Percentiles rank a stretch among this genome's conserved stretches.
Conservation (phyloP, 2,329 filamentous ascomycete genomes). For the Laburnicola sp. region DNA sequence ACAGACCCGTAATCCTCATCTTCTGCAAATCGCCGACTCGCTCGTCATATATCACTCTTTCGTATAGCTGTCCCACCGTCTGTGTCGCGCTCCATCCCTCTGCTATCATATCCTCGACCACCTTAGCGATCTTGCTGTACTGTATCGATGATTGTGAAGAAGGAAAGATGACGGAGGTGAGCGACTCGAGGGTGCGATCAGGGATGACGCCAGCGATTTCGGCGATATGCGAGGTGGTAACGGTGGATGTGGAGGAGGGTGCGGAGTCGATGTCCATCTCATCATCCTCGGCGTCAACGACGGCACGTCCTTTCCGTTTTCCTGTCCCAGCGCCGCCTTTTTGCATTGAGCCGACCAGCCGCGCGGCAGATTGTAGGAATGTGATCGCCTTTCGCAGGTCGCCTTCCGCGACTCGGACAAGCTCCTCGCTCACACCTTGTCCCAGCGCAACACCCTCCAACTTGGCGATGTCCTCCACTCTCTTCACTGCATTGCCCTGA, state of each 20-base stretch:
- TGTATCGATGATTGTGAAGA: conserved; percentile 44
- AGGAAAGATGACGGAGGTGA: conserved; percentile 77
- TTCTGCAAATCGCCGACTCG: conserved; percentile 82
- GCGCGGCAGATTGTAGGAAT: conserved; percentile 90
- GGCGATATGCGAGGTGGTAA: conserved; percentile 78
- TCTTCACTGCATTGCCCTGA: conserved; percentile 75
- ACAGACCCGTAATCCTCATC: conserved; percentile 83
- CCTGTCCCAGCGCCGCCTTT: conserved; percentile 34
- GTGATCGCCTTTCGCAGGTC: conserved; percentile 97
- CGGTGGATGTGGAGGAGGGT: conserved; percentile 12
- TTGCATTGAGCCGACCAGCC: conserved; percentile 70
- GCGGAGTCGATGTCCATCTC: conserved; percentile 54
- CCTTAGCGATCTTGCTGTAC: conserved; percentile 75
- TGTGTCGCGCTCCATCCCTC: conserved; percentile 97
- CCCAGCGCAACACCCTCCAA: conserved; percentile 77
- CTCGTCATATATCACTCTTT: conserved; percentile 81
- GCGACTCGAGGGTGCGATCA: conserved; percentile 66
- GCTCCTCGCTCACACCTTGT: conserved; percentile 75
- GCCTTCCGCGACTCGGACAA: conserved; percentile 88
- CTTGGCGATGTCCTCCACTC: conserved; percentile 80
- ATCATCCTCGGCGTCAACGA: conserved; percentile 55
- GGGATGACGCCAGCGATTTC: conserved; percentile 97
- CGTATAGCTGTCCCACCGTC: conserved; percentile 82
- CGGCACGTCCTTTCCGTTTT: conserved; percentile 49
- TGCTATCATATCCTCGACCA: conserved; percentile 87